phyloP scores from a whole-genome alignment of 257 asterid genomes.

The Schizonepeta tenuifolia region DNA sequence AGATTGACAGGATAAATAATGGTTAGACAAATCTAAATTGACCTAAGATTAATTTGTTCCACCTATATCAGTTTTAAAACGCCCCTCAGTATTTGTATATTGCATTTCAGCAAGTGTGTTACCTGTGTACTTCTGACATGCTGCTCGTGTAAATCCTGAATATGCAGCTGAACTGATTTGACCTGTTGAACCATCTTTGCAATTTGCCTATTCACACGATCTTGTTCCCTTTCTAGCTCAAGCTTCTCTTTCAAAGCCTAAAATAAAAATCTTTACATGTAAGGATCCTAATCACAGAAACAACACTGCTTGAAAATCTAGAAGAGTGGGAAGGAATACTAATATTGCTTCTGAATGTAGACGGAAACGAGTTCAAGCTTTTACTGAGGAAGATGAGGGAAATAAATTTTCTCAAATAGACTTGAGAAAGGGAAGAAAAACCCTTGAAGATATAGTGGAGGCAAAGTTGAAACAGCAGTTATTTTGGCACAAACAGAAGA shows the following conservation, averaged over 20 bases:
- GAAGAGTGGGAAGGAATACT: slow-evolving; percentile 8
- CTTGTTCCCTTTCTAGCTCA: slow-evolving; percentile 63
- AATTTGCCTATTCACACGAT: slow-evolving; percentile 47
- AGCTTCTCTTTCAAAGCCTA: slow-evolving; percentile 74
- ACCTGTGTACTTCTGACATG: slow-evolving; percentile 77
- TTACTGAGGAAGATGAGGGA: slow-evolving; percentile 20
- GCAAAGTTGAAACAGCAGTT: slow-evolving; percentile 13
- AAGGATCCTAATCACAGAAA: slow-evolving; percentile 30
- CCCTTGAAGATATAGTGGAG: not conserved
- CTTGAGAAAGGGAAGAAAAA: slow-evolving; percentile 24
- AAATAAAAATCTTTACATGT: slow-evolving; percentile 28
- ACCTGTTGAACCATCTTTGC: slow-evolving; percentile 49
- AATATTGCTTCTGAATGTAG: not conserved
- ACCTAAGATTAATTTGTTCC: not conserved
- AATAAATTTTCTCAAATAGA: slow-evolving; percentile 13
- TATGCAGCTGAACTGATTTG: slow-evolving; percentile 62
- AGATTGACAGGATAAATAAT: slow-evolving; percentile 1
- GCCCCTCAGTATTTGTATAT: slow-evolving; percentile 27
- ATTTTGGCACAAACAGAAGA: slow-evolving; percentile 4
- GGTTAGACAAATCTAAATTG: not conserved
- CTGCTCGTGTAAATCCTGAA: slow-evolving; percentile 68
- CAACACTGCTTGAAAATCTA: slow-evolving; percentile 16
- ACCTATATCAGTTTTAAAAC: not conserved
- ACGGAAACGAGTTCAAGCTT: slow-evolving; percentile 17
- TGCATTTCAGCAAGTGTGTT: slow-evolving; percentile 26